These are phyloP conservation scores for Coniella vitis DNA, from an alignment of 2,329 filamentous ascomycete genomes.

Conservation along the genomic window DNA sequence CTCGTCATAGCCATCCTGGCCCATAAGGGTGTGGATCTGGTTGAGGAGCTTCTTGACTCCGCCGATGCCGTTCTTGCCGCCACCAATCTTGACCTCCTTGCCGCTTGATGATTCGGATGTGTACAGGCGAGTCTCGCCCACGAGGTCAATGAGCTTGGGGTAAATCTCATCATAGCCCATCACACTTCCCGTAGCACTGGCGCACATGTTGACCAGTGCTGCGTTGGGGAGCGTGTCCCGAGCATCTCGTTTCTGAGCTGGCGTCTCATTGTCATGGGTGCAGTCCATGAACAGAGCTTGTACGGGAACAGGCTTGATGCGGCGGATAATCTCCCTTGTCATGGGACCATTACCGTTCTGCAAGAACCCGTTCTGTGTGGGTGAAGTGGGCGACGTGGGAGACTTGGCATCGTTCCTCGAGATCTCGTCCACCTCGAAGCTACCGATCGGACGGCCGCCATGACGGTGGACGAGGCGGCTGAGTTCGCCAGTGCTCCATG, in stretches of 20 bases:
- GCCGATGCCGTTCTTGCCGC: constrained; percentile 77
- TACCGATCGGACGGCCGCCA: constrained; percentile 89
- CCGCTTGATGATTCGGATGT: constrained; percentile 64
- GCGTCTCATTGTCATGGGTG: constrained; percentile 96
- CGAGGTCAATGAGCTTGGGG: constrained; percentile 84
- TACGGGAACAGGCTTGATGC: constrained; percentile 79
- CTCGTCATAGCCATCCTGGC: constrained; percentile 87
- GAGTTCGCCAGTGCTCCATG: constrained; percentile 90
- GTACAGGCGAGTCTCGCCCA: constrained; percentile 81
- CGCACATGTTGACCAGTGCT: constrained; percentile 91
- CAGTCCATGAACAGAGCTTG: constrained; percentile 98
- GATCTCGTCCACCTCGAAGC: constrained; percentile 89
- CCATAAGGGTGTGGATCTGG: constrained; percentile 92
- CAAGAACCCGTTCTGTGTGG: constrained; percentile 25
- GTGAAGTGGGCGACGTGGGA: constrained; percentile 23
- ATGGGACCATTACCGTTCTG: constrained; percentile 27
- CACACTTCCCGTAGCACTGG: constrained; percentile 88
- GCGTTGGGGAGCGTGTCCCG: constrained; percentile 91
- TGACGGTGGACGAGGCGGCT: constrained; percentile 90
- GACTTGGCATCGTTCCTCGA: constrained; percentile 50
- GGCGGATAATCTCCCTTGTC: constrained; percentile 62
- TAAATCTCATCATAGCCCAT: constrained; percentile 99
- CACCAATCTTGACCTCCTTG: constrained; percentile 55
- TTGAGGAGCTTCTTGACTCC: constrained; percentile 90
- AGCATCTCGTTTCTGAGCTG: constrained; percentile 89